Percentiles rank a stretch among this genome's conserved stretches.
These are phyloP conservation scores for Hymenoscyphus albidus DNA, from an alignment of 2,329 filamentous ascomycete genomes.

Conservation along the genomic window DNA sequence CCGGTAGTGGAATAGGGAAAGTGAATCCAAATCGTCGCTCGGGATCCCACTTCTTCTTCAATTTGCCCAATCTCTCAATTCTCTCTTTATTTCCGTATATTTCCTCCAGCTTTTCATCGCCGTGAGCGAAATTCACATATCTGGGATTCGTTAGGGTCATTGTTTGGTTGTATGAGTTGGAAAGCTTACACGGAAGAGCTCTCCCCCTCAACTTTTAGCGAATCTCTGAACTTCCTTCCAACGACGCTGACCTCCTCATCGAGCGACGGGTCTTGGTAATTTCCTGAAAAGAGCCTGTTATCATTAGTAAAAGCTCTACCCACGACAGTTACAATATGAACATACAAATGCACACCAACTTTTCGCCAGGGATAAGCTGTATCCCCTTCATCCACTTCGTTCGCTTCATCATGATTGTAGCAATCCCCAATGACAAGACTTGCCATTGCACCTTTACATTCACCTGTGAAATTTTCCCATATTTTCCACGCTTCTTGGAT, in stretches of 20 bases:
- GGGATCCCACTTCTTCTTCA: constrained; percentile 26
- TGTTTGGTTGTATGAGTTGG: not conserved
- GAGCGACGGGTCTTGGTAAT: not conserved
- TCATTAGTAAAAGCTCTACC: not conserved
- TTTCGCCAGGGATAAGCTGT: constrained; percentile 4
- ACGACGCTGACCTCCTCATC: not conserved
- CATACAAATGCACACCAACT: not conserved
- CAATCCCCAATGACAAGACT: constrained; percentile 5
- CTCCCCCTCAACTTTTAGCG: not conserved
- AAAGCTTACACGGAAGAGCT: not conserved
- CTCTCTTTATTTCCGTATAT: constrained; percentile 48
- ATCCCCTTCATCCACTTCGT: not conserved
- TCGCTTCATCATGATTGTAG: not conserved
- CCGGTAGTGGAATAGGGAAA: not conserved
- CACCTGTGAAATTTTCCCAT: constrained; percentile 1
- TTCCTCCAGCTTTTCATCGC: constrained; percentile 42
- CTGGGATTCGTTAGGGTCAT: not conserved
- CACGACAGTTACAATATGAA: not conserved
- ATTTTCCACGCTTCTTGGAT: constrained; percentile 2
- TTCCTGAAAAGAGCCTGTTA: not conserved
- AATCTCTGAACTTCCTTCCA: constrained; percentile 3
- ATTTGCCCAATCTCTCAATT: constrained; percentile 43
- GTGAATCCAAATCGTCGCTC: constrained; percentile 6
- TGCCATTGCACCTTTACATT: not conserved
- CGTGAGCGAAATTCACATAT: constrained; percentile 13